Evolutionary conservation across 176 grass and related monocot genomes (phyloP).

Genomic region (Ensete glaucum): DNA sequence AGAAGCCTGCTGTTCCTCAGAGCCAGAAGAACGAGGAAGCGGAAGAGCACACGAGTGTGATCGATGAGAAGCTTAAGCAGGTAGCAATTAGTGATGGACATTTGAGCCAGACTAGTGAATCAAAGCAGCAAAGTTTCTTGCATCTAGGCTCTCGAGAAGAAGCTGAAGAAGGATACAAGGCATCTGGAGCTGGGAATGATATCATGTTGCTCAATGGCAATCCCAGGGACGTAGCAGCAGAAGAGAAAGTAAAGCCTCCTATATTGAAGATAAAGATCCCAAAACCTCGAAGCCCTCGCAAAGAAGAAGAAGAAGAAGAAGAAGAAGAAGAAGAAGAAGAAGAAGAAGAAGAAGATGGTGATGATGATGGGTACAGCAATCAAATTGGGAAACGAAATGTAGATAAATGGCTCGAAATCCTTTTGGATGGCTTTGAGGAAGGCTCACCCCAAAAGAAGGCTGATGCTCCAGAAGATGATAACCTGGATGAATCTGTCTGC

Average conservation of each 20-base stretch:
- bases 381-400: slow-evolving; percentile 53
- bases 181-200: background rate
- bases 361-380: slow-evolving; percentile 34
- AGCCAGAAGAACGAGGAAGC: slow-evolving; percentile 20
- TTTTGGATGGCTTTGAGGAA: slow-evolving; percentile 43
- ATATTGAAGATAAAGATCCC: background rate
- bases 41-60: slow-evolving; percentile 16
- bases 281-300: background rate
- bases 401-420: slow-evolving; percentile 69
- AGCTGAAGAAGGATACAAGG: slow-evolving; percentile 2
- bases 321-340: no score
- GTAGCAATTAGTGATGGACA: slow-evolving; percentile 23
- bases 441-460: slow-evolving; percentile 17
- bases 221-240: background rate
- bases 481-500: background rate
- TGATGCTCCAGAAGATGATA: background rate
- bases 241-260: background rate
- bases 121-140: background rate
- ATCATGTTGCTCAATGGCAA: no score
- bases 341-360: slow-evolving; percentile 22
- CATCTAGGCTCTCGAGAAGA: background rate
- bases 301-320: slow-evolving; percentile 16
- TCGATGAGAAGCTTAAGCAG: slow-evolving; percentile 44
- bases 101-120: slow-evolving; percentile 25
- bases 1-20: background rate